Base-by-base conservation (phyloP, 352 stramenopile genomes). In the Pythium vanterpoolii region DNA sequence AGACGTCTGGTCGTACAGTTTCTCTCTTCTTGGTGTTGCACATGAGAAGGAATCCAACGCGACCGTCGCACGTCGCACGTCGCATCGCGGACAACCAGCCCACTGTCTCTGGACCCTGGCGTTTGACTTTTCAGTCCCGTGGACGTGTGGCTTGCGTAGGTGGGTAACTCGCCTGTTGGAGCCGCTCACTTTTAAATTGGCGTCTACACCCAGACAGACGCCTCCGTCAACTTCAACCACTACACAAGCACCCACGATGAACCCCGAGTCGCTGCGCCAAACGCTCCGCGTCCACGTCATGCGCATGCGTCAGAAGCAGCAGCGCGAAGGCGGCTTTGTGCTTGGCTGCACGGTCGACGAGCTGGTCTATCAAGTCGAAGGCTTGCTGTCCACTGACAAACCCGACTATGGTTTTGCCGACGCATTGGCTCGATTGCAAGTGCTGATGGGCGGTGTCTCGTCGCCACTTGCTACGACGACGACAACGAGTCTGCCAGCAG, bases 281-380 rank as follows among this genome's bases (percentile, higher is more conserved):
- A 31, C 55, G 24, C 55, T 62, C 24, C 55, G 55, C 34, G 44
- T 56, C 33, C 55, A 62, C 55, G 45, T 62, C 55, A 54, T 49
- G 45, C 55, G 55, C n/a, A 33, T 62, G 34, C 55, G 45, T 26
- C 44, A 50, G 45, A 44, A 62, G 45, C 36, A 62, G 31, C 36
- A 55, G 55, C 55, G 55, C 5, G 30, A 49, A 21, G 38, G 44
- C 26, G 52, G 39, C 23, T 44, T 33, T 19, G 28, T 60, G 39
- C 14, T 56, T 4, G 34, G 45, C 55, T 62, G 55, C 45, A 56
- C 55, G 0, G 55, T 62, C 55, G 55, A 62, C 36, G 55, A 62
- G 26, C 55, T 62, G 23, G 55, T 62, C 7, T 7, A 43, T 18
- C 55, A 62, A 43, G 55, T 62, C 18, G 55, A 62, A 45, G 55